Evolutionary conservation across 352 stramenopile species (phyloP).

Genomic region (Globisporangium perplexum): DNA sequence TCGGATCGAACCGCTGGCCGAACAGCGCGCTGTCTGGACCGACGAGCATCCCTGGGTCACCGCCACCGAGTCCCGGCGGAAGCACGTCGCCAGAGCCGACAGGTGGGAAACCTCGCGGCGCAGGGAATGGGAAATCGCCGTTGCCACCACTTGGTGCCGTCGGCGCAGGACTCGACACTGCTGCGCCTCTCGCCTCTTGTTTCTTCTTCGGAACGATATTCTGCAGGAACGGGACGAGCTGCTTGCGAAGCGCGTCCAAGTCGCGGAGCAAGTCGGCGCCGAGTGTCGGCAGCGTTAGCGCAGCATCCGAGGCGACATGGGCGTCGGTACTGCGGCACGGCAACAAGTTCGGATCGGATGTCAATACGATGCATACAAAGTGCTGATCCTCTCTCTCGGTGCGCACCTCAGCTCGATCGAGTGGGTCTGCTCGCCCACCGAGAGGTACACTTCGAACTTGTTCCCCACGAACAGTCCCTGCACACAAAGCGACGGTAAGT

Average conservation of each 20-base stretch:
- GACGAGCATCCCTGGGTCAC: constrained; percentile 66
- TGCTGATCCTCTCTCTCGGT: no score
- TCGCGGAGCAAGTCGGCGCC: constrained; percentile 43
- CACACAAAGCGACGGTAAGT: background rate
- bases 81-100: constrained; percentile 67
- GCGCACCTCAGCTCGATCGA: constrained; percentile 68
- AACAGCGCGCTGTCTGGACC: constrained; percentile 75
- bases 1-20: constrained; percentile 47
- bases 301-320: constrained; percentile 3
- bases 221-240: constrained; percentile 49
- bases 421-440: constrained; percentile 53
- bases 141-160: background rate
- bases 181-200: constrained; percentile 5
- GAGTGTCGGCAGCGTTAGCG: constrained; percentile 12
- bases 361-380: background rate
- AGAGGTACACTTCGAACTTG: constrained; percentile 80
- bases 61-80: constrained; percentile 48
- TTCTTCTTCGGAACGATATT: constrained; percentile 46
- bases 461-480: constrained; percentile 60
- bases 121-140: constrained; percentile 4
- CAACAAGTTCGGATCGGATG: background rate
- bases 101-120: constrained; percentile 3
- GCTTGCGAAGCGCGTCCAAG: constrained; percentile 35
- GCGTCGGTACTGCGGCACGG: background rate
- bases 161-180: background rate